Evolutionary conservation across 1,284 basidiomycete species (phyloP).

Genomic region (Malassezia cuniculi): DNA sequence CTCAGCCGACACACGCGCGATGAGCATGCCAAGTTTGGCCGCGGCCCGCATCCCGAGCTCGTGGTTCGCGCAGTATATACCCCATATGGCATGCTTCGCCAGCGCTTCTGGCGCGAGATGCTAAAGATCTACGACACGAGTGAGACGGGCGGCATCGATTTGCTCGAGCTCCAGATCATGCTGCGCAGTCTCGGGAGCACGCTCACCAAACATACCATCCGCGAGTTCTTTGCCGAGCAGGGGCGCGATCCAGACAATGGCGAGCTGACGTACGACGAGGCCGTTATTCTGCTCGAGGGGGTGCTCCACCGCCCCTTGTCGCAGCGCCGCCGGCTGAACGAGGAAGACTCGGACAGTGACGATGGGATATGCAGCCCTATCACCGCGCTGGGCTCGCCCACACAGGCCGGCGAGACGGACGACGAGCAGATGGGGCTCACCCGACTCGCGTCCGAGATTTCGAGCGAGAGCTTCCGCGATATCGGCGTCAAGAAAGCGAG

Average conservation of each 20-base stretch:
- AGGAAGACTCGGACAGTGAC: slow-evolving; percentile 14
- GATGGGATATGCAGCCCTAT: too few relatives aligned
- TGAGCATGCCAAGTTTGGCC: slow-evolving; percentile 25
- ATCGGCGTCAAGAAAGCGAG: too few relatives aligned
- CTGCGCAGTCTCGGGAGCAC: slow-evolving; percentile 92
- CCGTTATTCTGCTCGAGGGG: slow-evolving; percentile 22
- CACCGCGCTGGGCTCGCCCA: neutral
- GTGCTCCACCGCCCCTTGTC: slow-evolving; percentile 28
- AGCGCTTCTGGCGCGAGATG: slow-evolving; percentile 74
- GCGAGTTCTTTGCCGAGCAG: slow-evolving; percentile 48
- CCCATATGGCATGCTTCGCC: slow-evolving; percentile 58
- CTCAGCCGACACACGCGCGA: slow-evolving; percentile 20
- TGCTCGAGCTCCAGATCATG: slow-evolving; percentile 84
- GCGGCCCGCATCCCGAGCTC: slow-evolving; percentile 15
- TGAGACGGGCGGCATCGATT: slow-evolving; percentile 64
- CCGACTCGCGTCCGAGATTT: too few relatives aligned
- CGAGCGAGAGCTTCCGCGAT: slow-evolving; percentile 3
- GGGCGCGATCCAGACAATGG: slow-evolving; percentile 58
- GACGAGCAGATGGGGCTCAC: too few relatives aligned
- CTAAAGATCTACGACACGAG: slow-evolving; percentile 81
- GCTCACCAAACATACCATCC: slow-evolving; percentile 66
- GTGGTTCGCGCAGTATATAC: slow-evolving; percentile 71
- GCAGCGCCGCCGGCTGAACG: slow-evolving; percentile 15
- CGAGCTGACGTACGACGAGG: slow-evolving; percentile 64
- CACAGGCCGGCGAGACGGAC: neutral